Conservation (phyloP, 345 rosid genomes). For the Eutrema yunnanense region DNA sequence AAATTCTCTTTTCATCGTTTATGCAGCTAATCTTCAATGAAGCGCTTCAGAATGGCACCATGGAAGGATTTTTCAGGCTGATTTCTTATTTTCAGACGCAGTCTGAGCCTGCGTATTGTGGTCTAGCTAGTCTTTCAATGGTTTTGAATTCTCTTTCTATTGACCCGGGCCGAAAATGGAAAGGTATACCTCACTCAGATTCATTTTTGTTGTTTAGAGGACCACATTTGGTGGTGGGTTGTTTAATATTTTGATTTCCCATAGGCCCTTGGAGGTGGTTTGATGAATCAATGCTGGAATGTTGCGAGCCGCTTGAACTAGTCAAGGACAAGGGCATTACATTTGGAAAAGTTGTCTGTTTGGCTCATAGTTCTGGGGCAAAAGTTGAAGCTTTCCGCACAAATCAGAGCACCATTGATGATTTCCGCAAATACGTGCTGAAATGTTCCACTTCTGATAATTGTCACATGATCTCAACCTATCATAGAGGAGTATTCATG, state of each 20-base stretch:
- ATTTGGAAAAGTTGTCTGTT: conserved; percentile 83
- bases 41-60: conserved; percentile 79
- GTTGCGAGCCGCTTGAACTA: conserved; percentile 85
- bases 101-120: conserved; percentile 90
- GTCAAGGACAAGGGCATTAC: conserved; percentile 81
- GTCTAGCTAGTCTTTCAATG: conserved; percentile 83
- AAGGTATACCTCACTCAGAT: conserved; percentile 33
- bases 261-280: conserved; percentile 99
- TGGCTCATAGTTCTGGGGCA: conserved; percentile 91
- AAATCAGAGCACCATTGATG: conserved; percentile 66
- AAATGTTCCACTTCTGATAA: conserved; percentile 66
- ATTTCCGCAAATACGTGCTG: conserved; percentile 57
- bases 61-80: conserved; percentile 85
- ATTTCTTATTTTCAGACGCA: conserved; percentile 87
- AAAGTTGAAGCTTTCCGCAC: conserved; percentile 82
- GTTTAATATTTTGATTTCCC: conserved; percentile 4
- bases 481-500: conserved; percentile 60
- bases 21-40: conserved; percentile 72
- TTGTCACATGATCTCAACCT: conserved; percentile 76
- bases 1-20: background rate
- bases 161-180: conserved; percentile 81
- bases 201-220: background rate
- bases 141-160: conserved; percentile 87
- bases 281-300: conserved; percentile 91
- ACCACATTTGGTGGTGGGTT: background rate